Evolutionary conservation across 1,284 basidiomycete species (phyloP), one percentile per base, ranked within the genome.

Genomic region (Puccinia novopanici): DNA sequence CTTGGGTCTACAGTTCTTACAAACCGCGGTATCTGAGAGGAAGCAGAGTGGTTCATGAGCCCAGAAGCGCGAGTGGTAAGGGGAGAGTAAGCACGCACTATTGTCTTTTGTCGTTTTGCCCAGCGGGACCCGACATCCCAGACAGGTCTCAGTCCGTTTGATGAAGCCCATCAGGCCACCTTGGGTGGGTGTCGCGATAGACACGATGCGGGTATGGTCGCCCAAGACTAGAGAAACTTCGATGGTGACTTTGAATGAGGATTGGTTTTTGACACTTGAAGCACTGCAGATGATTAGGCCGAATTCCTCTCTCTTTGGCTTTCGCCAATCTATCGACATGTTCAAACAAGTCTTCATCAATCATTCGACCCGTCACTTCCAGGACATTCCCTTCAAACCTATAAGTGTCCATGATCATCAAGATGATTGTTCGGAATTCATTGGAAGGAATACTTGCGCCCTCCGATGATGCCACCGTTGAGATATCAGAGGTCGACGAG

Each of bases 131-230:
- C 94, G 95, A 87, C 95, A 98, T 0, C 95, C 93, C 54, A 98
- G 87, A 84, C 95, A 98, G 0, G 93, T 98, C 0, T 92, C 90
- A 0, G 92, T 95, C 87, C 94, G 95, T 37, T 96, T 93, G 0
- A 94, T 94, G 84, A 96, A 98, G 86, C 95, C 96, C 95, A 98
- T 98, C 75, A 98, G 86, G 19, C 95, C 95, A 27, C 95, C 95
- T 13, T 94, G 90, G 0, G 93, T 95, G 0, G 95, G 95, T 0
- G 95, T 98, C 3, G 95, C 94, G 70, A 98, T 85, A 4, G 84
- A 83, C 1, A 98, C 96, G 0, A 93, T 91, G 57, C 95, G 89
- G 0, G 95, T 98, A 84, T 98, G 95, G 82, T 95, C 94, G 1
- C 95, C 95, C 42, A 93, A 91, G 68, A 98, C 95, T 98, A 83